These are phyloP conservation scores for Mrakia frigida DNA, from an alignment of 768 basidiomycete genomes.

Conservation along the genomic window DNA sequence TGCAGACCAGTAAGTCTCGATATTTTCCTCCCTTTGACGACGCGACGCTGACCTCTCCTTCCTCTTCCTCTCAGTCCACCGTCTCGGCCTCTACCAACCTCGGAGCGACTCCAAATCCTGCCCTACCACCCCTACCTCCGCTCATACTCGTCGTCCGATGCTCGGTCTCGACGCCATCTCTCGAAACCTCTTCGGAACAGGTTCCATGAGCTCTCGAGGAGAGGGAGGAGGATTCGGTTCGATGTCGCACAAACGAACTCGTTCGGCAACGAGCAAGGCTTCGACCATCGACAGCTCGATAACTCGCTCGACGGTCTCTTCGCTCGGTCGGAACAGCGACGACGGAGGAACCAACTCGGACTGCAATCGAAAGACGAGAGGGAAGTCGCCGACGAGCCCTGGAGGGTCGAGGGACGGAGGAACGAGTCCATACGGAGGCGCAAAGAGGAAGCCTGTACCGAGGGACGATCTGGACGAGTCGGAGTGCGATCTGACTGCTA, in stretches of 20 bases:
- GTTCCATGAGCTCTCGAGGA: slow-evolving; percentile 35
- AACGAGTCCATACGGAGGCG: slow-evolving; percentile 57
- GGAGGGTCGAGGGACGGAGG: slow-evolving; percentile 67
- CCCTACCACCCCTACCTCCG: slow-evolving; percentile 77
- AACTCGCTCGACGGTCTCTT: slow-evolving; percentile 32
- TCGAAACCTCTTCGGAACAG: slow-evolving; percentile 73
- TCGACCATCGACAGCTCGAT: slow-evolving; percentile 48
- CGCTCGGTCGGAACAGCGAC: background rate
- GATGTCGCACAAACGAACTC: slow-evolving; percentile 57
- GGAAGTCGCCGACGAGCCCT: slow-evolving; percentile 44
- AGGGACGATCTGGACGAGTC: slow-evolving; percentile 49
- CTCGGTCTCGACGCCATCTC: slow-evolving; percentile 87
- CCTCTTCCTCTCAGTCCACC: slow-evolving; percentile 57
- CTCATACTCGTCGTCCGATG: slow-evolving; percentile 70
- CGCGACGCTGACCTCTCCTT: slow-evolving; percentile 18
- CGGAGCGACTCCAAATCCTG: slow-evolving; percentile 57
- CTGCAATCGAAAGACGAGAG: background rate
- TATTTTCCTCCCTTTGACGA: background rate
- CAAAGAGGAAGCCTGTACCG: slow-evolving; percentile 48
- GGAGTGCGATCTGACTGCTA: slow-evolving; percentile 59
- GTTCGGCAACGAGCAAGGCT: slow-evolving; percentile 66
- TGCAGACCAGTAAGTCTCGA: slow-evolving; percentile 66
- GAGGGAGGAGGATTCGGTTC: slow-evolving; percentile 49
- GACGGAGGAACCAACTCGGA: slow-evolving; percentile 4
- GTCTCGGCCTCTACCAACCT: slow-evolving; percentile 77